Evolutionary conservation across 75 land plant genomes (phyloP).

Genomic region (Picea sitchensis): DNA sequence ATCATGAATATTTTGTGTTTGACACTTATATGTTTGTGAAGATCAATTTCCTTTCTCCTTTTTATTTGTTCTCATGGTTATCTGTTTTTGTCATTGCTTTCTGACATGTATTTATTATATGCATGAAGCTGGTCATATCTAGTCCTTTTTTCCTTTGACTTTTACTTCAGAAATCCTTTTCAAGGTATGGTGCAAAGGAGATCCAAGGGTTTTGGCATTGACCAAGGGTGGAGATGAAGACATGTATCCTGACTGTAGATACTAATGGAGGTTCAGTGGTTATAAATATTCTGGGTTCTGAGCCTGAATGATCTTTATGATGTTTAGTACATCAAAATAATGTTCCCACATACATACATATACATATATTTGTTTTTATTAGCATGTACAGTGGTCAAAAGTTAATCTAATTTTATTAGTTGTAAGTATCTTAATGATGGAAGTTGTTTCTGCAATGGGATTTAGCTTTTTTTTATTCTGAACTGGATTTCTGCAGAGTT

Average conservation of each 20-base stretch:
- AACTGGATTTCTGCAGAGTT: neutral
- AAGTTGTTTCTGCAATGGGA: neutral
- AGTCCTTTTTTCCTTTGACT: conserved; percentile 22
- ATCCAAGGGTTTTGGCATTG: conserved; percentile 13
- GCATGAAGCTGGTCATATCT: neutral
- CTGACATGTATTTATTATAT: too few species aligned
- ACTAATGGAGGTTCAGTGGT: neutral
- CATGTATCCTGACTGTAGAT: conserved; percentile 8
- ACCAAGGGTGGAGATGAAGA: conserved; percentile 18
- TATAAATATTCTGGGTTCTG: neutral
- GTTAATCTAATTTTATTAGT: too few species aligned
- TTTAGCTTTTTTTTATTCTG: neutral
- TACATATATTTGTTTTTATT: neutral
- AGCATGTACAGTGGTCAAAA: too few species aligned
- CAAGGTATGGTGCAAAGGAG: conserved; percentile 18
- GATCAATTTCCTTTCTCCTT: neutral
- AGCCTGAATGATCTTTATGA: neutral
- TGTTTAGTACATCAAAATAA: neutral
- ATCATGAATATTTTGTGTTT: neutral
- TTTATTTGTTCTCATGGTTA: neutral
- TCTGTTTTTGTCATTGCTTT: neutral
- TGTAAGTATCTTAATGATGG: too few species aligned
- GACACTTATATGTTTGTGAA: neutral
- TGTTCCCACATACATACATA: neutral
- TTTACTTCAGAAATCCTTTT: conserved; percentile 29